Conservation (phyloP, 495 filamentous ascomycete species). For the Penicillium robsamsonii region DNA sequence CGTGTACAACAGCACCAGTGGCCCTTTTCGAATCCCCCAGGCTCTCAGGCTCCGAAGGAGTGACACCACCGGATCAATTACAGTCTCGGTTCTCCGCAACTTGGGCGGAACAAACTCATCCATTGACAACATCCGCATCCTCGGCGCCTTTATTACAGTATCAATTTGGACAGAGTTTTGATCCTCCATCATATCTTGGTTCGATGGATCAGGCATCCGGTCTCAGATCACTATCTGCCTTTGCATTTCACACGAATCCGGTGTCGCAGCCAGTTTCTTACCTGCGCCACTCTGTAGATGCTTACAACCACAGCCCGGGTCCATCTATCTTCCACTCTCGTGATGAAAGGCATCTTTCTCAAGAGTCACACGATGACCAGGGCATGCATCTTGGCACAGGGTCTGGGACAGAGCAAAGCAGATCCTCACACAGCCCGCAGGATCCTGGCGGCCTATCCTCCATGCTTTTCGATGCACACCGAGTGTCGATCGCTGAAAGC, state of each 20-base stretch:
- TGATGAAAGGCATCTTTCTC: conserved; percentile 8
- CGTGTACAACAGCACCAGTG: conserved; percentile 13
- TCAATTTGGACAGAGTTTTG: conserved; percentile 24
- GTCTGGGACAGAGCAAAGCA: not conserved
- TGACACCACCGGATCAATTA: conserved; percentile 20
- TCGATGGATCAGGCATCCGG: conserved; percentile 31
- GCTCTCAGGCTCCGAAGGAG: conserved; percentile 24
- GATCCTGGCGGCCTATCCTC: not conserved
- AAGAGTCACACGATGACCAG: conserved; percentile 11
- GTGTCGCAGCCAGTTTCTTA: conserved; percentile 40
- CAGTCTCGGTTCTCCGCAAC: conserved; percentile 20
- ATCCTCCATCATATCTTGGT: conserved; percentile 22
- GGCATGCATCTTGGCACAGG: conserved; percentile 2
- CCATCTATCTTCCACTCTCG: conserved; percentile 5
- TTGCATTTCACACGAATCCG: conserved; percentile 31
- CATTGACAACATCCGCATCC: conserved; percentile 14
- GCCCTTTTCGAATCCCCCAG: conserved; percentile 31
- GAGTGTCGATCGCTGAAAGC: not conserved
- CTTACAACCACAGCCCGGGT: conserved; percentile 11
- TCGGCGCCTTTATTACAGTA: conserved; percentile 19
- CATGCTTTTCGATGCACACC: conserved; percentile 11
- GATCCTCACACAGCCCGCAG: not conserved
- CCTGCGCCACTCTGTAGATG: conserved; percentile 33
- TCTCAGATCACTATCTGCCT: conserved; percentile 31
- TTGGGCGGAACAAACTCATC: conserved; percentile 29